Conservation (phyloP, 495 filamentous ascomycete species). For the Xylaria castorea region DNA sequence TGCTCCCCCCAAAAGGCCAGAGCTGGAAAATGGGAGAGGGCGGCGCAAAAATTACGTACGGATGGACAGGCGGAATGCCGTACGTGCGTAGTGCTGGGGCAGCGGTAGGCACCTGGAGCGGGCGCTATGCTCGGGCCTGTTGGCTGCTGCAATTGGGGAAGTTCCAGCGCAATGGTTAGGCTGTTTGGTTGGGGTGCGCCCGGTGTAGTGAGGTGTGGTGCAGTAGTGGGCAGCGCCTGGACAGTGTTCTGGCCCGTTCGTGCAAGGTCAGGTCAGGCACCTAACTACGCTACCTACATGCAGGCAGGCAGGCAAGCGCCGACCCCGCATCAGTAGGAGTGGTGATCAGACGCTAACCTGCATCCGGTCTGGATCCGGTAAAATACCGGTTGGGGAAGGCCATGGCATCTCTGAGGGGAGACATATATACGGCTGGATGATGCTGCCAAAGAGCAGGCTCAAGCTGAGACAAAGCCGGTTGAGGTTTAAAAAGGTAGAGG, state of each 20-base stretch:
- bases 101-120: not conserved
- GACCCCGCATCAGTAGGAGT: conserved; percentile 19
- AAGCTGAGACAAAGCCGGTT: not conserved
- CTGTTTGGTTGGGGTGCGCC: not conserved
- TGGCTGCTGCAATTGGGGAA: conserved; percentile 6
- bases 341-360: conserved; percentile 4
- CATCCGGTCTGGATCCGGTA: not conserved
- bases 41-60: conserved; percentile 32
- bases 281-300: no score
- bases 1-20: conserved; percentile 10
- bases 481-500: not conserved
- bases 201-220: not conserved
- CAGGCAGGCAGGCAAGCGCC: not conserved
- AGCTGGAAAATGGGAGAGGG: conserved; percentile 38
- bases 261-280: not conserved
- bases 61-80: not conserved
- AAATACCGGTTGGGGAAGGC: conserved; percentile 10
- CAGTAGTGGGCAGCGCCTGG: not conserved
- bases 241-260: not conserved
- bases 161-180: not conserved
- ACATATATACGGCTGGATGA: conserved; percentile 4
- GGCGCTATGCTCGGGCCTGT: not conserved
- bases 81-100: not conserved
- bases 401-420: conserved; percentile 20
- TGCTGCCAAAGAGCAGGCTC: conserved; percentile 10